Evolutionary conservation across 225 moss, liverwort and hornwort genomes (phyloP), one percentile per base, ranked within the genome.

Genomic region (Polytrichum commune): DNA sequence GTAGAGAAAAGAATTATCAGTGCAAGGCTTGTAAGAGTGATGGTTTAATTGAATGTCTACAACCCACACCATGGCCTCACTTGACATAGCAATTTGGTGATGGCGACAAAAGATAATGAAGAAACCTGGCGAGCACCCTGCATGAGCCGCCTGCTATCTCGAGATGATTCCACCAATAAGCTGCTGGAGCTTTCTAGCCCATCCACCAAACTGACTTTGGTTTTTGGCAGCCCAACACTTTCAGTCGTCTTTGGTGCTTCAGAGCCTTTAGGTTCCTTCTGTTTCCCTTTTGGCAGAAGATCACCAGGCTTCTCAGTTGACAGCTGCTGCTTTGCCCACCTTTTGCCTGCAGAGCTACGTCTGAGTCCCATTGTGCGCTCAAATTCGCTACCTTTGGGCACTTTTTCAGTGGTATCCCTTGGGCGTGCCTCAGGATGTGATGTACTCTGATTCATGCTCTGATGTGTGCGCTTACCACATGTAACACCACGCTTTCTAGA

Each of bases 61-160:
- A 26, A 16, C 63, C 6, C 5, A 55, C 58, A 20, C 22, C 6
- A 2, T 58, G 24, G 16, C 46, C 46, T 46, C 13, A 54, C 19
- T 24, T 29, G 5, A 69, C 27, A 57, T 18, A 29, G 20, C 19
- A 9, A 27, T 18, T 64, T 20, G 19, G 53, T 53, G 54, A 27
- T 5, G 18, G 20, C 33, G 2, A 32, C 20, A 16, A 27, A 27
- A 46, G 53, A 32, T 26, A 53, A 54, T 56, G 53, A 65, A 27
- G 68, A 79, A 53, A 96, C 93, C 93, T 96, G 95, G 28, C 93
- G 88, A 80, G 95, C 95, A 75, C 91, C 95, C 80, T 91, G 88
- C 88, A 91, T 91, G 30, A 93, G 80, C 24, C 96, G 84, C 83
- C 92, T 86, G 78, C 84, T 90, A 23, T 96, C 96, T 28, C 92